Percentiles rank a stretch among this genome's conserved stretches.
These are phyloP conservation scores for Cryptosporidium felis DNA, from an alignment of 169 alveolate genomes.

Conservation along the genomic window DNA sequence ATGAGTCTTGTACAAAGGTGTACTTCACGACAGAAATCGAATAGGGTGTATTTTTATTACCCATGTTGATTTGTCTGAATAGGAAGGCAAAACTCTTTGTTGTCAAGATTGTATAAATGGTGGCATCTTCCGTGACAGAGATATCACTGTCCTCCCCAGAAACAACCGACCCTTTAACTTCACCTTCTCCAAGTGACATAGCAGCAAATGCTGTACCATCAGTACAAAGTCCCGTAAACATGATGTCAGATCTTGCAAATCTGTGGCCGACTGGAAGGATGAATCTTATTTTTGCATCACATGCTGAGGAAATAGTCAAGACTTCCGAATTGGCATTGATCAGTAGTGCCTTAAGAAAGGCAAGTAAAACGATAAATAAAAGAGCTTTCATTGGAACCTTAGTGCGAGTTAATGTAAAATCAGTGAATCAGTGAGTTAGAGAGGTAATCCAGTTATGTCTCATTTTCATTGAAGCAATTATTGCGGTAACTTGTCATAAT, in stretches of 20 bases:
- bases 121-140: not conserved
- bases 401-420: not conserved
- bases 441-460: not conserved
- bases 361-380: not conserved
- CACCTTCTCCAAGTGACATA: not conserved
- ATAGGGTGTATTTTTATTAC: not conserved
- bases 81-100: not conserved
- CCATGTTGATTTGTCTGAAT: not conserved
- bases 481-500: not conserved
- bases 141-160: not conserved
- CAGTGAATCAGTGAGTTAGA: not conserved
- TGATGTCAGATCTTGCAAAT: constrained; percentile 18
- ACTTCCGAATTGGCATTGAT: not conserved
- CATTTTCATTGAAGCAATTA: not conserved
- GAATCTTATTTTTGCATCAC: not conserved
- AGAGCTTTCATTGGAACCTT: not conserved
- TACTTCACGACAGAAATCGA: not conserved
- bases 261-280: not conserved
- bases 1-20: not conserved
- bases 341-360: not conserved
- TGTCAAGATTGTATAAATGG: not conserved
- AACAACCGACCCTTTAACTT: not conserved
- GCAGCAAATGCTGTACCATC: constrained; percentile 4
- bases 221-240: not conserved
- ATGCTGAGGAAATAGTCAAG: constrained; percentile 13